These are phyloP conservation scores for Boletus pseudo-olivaceus DNA, from an alignment of 768 basidiomycete species.

Conservation along the genomic window DNA sequence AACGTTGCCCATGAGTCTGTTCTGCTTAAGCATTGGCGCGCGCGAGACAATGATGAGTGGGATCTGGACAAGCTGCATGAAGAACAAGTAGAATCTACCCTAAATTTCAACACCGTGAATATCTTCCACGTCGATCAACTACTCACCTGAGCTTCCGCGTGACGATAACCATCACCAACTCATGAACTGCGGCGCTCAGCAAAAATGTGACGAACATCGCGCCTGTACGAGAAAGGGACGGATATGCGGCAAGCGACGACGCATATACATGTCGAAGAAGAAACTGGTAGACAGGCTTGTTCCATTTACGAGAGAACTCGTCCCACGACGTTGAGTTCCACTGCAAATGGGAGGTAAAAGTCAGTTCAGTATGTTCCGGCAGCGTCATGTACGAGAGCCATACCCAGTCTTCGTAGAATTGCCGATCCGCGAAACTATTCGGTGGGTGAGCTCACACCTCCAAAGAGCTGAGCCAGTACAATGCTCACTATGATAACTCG, in stretches of 20 bases:
- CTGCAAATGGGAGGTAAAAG: slow-evolving; percentile 30
- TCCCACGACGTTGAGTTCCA: slow-evolving; percentile 99
- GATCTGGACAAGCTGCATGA: slow-evolving; percentile 82
- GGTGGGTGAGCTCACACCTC: not conserved
- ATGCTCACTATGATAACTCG: slow-evolving; percentile 77
- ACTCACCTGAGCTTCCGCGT: slow-evolving; percentile 84
- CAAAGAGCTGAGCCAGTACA: not conserved
- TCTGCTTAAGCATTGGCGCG: slow-evolving; percentile 71
- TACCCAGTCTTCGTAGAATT: slow-evolving; percentile 98
- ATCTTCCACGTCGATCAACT: not conserved
- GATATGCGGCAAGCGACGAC: slow-evolving; percentile 73
- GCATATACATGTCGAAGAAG: slow-evolving; percentile 95
- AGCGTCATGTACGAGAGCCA: not conserved
- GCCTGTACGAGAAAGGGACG: slow-evolving; percentile 62
- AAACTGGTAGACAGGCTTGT: slow-evolving; percentile 93
- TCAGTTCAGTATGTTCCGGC: not conserved
- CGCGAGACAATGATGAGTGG: slow-evolving; percentile 85
- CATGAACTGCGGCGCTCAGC: slow-evolving; percentile 85
- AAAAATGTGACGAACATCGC: slow-evolving; percentile 94
- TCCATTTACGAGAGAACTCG: slow-evolving; percentile 98
- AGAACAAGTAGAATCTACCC: slow-evolving; percentile 79
- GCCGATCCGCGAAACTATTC: slow-evolving; percentile 87
- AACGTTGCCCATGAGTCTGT: slow-evolving; percentile 77
- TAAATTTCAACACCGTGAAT: not conserved
- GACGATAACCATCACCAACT: slow-evolving; percentile 95